phyloP scores from a whole-genome alignment of 176 grass and related monocot genomes.

The Raddia guianensis region DNA sequence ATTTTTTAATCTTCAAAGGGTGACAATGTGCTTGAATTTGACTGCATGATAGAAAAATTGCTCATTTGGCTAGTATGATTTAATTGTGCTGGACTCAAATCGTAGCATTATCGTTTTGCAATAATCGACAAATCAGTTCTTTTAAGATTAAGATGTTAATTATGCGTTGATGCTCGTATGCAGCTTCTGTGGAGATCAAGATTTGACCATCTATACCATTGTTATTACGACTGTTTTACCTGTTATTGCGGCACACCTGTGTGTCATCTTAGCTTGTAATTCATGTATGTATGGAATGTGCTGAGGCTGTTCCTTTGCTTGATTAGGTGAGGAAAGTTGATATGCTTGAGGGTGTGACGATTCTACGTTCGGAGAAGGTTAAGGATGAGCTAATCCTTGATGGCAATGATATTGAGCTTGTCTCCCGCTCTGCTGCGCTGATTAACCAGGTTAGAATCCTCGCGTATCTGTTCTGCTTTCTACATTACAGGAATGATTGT shows the following conservation, averaged over 20 bases:
- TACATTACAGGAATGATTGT: neutral
- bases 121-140: neutral
- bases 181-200: neutral
- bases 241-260: neutral
- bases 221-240: neutral
- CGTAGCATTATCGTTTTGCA: neutral
- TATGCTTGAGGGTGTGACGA: conserved; percentile 76
- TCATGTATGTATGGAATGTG: neutral
- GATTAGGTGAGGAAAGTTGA: conserved; percentile 83
- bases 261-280: neutral
- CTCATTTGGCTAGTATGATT: neutral
- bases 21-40: neutral
- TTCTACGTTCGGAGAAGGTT: conserved; percentile 79
- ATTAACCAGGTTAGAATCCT: conserved; percentile 66
- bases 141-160: neutral
- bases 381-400: conserved; percentile 89
- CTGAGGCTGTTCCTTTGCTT: neutral
- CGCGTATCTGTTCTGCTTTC: neutral
- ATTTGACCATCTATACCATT: neutral
- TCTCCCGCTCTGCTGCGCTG: conserved; percentile 67
- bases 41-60: neutral
- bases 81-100: neutral
- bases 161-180: neutral
- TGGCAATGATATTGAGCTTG: conserved; percentile 83
- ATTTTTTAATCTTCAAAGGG: neutral